Percentiles rank a stretch among this genome's conserved stretches.
These are phyloP conservation scores for Bonia amplexicaulis DNA, from an alignment of 176 grass and related monocot genomes.

Conservation along the genomic window DNA sequence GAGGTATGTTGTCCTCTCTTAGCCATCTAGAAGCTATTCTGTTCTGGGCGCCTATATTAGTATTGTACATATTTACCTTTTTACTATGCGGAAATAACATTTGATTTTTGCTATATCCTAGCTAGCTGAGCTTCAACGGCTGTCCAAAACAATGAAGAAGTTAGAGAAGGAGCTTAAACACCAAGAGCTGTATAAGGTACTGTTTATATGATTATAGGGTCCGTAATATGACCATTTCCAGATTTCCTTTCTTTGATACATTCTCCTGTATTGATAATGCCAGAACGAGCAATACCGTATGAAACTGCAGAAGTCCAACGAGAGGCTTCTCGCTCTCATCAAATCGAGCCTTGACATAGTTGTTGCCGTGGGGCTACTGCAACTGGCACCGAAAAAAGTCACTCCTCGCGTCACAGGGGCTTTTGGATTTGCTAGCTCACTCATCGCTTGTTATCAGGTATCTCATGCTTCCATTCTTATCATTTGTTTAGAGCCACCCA, in stretches of 20 bases:
- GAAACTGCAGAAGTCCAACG: conserved; percentile 74
- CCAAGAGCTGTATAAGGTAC: conserved; percentile 49
- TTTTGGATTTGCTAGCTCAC: conserved; percentile 65
- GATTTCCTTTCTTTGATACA: neutral
- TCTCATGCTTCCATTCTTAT: neutral
- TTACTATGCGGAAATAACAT: neutral
- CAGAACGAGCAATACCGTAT: conserved; percentile 76
- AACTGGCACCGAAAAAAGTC: conserved; percentile 68
- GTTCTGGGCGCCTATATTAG: neutral
- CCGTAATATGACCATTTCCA: neutral
- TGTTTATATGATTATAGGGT: neutral
- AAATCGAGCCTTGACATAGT: conserved; percentile 74
- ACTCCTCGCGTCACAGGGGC: conserved; percentile 78
- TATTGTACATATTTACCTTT: neutral
- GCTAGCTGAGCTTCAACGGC: conserved; percentile 61
- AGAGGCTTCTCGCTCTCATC: conserved; percentile 65
- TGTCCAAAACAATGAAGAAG: conserved; percentile 71
- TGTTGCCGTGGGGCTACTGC: conserved; percentile 69
- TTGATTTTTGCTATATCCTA: neutral
- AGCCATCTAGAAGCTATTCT: neutral
- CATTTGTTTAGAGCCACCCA: neutral
- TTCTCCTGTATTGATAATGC: neutral
- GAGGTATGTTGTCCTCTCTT: conserved; percentile 36
- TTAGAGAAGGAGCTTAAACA: conserved; percentile 64
- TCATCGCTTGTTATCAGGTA: conserved; percentile 91